Percentiles rank a stretch among this genome's conserved stretches.
Evolutionary conservation across 805 yeast genomes (phyloP).

Genomic region (Scheffersomyces ergatensis): DNA sequence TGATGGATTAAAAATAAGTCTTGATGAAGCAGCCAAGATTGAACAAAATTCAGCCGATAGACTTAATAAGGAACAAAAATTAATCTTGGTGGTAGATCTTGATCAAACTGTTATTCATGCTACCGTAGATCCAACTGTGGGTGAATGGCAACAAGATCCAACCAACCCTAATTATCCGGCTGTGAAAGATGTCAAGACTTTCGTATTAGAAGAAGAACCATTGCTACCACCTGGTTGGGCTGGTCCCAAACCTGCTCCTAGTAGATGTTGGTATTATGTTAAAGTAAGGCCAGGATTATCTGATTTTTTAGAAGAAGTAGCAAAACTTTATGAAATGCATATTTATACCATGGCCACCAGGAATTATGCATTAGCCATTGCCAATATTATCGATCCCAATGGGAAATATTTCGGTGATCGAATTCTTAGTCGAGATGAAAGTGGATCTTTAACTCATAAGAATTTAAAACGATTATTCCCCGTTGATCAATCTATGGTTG

Average conservation of each 20-base stretch:
- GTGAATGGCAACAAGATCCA: constrained; percentile 91
- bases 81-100: constrained; percentile 90
- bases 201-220: constrained; percentile 75
- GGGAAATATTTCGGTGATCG: constrained; percentile 88
- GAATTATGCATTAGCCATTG: constrained; percentile 86
- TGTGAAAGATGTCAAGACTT: constrained; percentile 75
- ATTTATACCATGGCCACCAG: constrained; percentile 98
- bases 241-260: constrained; percentile 59
- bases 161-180: constrained; percentile 81
- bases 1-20: constrained; percentile 76
- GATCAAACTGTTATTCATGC: constrained; percentile 98
- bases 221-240: constrained; percentile 54
- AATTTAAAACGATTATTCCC: constrained; percentile 87
- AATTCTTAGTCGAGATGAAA: constrained; percentile 88
- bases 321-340: constrained; percentile 79
- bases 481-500: constrained; percentile 94
- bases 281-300: constrained; percentile 85
- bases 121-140: constrained; percentile 95
- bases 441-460: constrained; percentile 88
- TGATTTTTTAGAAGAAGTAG: constrained; percentile 64
- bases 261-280: constrained; percentile 84
- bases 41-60: constrained; percentile 66
- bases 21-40: constrained; percentile 81
- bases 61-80: constrained; percentile 58
- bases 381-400: constrained; percentile 86